Evolutionary conservation across 331 rosid species (phyloP).

Genomic region (Ulmus americana): DNA sequence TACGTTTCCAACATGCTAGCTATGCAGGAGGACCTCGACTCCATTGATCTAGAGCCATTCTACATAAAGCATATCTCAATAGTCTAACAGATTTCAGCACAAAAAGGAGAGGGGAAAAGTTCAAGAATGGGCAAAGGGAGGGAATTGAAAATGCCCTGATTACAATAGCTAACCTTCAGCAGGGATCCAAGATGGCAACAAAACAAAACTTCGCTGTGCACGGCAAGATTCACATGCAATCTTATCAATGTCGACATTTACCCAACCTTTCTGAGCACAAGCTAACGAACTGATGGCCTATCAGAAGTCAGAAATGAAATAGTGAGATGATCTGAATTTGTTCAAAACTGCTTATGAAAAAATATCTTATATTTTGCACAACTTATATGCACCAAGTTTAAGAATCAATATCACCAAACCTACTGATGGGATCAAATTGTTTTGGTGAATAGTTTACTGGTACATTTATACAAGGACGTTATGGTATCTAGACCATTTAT

Average conservation of each 20-base stretch:
- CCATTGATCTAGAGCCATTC: background rate
- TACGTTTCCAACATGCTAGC: background rate
- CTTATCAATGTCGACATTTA: constrained; percentile 68
- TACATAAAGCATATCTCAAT: background rate
- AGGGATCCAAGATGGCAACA: constrained; percentile 57
- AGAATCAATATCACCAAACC: too few relatives aligned
- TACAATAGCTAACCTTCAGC: constrained; percentile 63
- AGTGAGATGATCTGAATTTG: constrained; percentile 19
- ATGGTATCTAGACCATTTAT: too few relatives aligned
- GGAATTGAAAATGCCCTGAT: constrained; percentile 10
- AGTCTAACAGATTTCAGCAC: background rate
- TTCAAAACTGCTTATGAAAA: background rate
- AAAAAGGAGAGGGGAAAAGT: background rate
- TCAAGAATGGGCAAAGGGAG: constrained; percentile 1
- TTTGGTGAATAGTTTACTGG: too few relatives aligned
- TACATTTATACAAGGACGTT: too few relatives aligned
- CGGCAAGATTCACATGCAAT: constrained; percentile 84
- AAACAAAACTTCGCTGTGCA: constrained; percentile 47
- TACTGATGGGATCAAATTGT: too few relatives aligned
- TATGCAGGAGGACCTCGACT: background rate
- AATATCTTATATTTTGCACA: background rate
- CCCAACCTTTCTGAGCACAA: constrained; percentile 97
- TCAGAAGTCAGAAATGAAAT: constrained; percentile 24
- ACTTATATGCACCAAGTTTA: too few relatives aligned
- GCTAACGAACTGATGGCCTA: constrained; percentile 68